These are phyloP conservation scores for Beauveria medogensis DNA, from an alignment of 2,329 filamentous ascomycete genomes.

Conservation along the genomic window DNA sequence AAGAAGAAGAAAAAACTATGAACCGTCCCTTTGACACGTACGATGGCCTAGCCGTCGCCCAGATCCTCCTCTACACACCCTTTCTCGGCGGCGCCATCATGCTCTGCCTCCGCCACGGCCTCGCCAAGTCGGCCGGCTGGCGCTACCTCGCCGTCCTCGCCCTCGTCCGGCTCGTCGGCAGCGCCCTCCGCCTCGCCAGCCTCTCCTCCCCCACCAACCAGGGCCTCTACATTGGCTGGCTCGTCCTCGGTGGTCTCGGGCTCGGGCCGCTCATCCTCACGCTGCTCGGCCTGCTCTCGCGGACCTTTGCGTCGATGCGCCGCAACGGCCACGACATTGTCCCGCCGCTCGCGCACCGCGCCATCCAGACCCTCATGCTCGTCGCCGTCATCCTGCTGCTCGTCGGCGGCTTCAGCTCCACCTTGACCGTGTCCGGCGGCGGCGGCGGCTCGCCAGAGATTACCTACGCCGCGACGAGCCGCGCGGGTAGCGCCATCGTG, in stretches of 20 bases:
- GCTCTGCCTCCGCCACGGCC: slow-evolving; percentile 42
- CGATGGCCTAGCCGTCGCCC: slow-evolving; percentile 25
- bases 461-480: slow-evolving; percentile 21
- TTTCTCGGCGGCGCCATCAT: slow-evolving; percentile 22
- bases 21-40: slow-evolving; percentile 19
- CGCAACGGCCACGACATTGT: slow-evolving; percentile 24
- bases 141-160: slow-evolving; percentile 52
- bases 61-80: slow-evolving; percentile 23
- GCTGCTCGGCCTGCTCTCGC: slow-evolving; percentile 24
- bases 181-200: slow-evolving; percentile 34
- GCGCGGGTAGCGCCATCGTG: slow-evolving; percentile 22
- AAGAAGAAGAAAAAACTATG: background rate
- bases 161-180: slow-evolving; percentile 47
- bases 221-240: slow-evolving; percentile 26
- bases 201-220: slow-evolving; percentile 43
- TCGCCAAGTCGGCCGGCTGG: slow-evolving; percentile 51
- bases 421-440: slow-evolving; percentile 18
- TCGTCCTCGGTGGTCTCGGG: slow-evolving; percentile 24
- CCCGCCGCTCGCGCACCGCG: slow-evolving; percentile 22
- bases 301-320: slow-evolving; percentile 40
- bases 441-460: slow-evolving; percentile 16
- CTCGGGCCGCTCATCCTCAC: slow-evolving; percentile 40
- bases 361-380: slow-evolving; percentile 34
- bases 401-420: slow-evolving; percentile 21
- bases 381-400: slow-evolving; percentile 29